Percentiles rank a stretch among this genome's conserved stretches.
Conservation (phyloP, 768 basidiomycete species). For the Nidularia pulvinata region DNA sequence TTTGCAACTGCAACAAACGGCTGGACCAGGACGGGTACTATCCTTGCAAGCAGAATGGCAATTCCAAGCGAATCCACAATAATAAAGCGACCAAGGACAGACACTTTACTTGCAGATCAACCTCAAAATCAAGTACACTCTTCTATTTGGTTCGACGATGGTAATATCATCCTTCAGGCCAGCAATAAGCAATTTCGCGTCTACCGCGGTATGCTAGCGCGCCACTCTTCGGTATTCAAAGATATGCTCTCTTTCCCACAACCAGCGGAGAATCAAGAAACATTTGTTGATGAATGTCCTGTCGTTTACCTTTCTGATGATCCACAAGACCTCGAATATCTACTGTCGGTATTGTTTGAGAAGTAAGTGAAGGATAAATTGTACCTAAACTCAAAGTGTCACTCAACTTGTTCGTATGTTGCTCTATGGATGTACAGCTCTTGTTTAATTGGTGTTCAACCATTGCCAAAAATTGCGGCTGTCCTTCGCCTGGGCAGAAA, state of each 20-base stretch:
- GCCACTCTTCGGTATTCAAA: neutral
- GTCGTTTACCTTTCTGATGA: neutral
- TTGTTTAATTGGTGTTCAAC: neutral
- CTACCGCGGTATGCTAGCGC: neutral
- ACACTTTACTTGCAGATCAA: no score
- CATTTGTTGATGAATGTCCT: neutral
- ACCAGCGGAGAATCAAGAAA: neutral
- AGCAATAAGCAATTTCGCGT: neutral
- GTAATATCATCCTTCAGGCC: neutral
- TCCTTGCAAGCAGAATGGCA: no score
- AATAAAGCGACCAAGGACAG: no score
- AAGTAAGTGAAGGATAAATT: neutral
- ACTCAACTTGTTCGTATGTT: neutral
- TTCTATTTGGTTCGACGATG: neutral
- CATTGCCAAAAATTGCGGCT: neutral
- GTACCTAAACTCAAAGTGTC: neutral
- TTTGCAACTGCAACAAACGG: no score
- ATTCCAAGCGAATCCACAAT: no score
- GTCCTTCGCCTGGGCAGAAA: neutral
- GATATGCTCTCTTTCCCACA: neutral
- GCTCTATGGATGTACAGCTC: neutral
- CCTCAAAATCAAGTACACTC: neutral
- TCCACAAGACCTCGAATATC: neutral
- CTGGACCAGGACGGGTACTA: no score
- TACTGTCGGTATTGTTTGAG: neutral